Percentiles rank a stretch among this genome's conserved stretches.
Conservation (phyloP, 164 flowering plant genomes). For the Amborella trichopoda region DNA sequence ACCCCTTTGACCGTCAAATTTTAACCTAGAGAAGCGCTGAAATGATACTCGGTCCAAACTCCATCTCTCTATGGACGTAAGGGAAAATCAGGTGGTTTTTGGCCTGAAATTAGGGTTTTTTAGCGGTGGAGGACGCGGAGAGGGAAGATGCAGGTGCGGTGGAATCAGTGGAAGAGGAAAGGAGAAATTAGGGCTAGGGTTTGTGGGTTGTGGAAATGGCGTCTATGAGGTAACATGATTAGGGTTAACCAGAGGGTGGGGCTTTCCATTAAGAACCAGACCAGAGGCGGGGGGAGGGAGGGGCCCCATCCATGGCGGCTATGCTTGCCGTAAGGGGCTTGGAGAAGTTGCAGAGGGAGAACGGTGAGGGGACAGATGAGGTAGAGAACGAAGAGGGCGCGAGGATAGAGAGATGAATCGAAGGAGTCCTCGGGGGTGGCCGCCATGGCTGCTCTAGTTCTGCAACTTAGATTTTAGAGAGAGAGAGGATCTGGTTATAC, state of each 20-base stretch:
- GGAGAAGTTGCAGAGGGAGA: conserved; percentile 43
- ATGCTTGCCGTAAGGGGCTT: conserved; percentile 87
- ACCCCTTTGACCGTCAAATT: no score
- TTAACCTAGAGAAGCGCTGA: no score
- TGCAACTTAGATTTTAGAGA: no score
- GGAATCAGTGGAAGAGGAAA: conserved; percentile 71
- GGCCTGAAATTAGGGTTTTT: no score
- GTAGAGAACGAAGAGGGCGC: conserved; percentile 30
- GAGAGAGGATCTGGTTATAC: no score
- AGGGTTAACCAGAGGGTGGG: conserved; percentile 68
- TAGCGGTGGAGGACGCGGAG: conserved; percentile 24
- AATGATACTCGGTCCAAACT: no score
- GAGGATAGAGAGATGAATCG: conserved; percentile 28
- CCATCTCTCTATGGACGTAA: no score
- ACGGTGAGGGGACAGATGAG: conserved; percentile 37
- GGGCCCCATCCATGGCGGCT: conserved; percentile 77
- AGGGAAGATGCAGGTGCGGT: conserved; percentile 78
- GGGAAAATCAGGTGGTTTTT: conserved; percentile 27
- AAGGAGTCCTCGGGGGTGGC: conserved; percentile 2
- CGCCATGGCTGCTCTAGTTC: no score
- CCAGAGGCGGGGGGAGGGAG: conserved; percentile 41
- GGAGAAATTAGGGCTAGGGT: conserved; percentile 42
- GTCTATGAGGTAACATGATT: conserved; percentile 58
- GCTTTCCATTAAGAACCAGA: conserved; percentile 86
- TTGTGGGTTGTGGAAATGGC: conserved; percentile 25